Evolutionary conservation across 108 stramenopile species (phyloP).

Genomic region (Fragilaria crotonensis): DNA sequence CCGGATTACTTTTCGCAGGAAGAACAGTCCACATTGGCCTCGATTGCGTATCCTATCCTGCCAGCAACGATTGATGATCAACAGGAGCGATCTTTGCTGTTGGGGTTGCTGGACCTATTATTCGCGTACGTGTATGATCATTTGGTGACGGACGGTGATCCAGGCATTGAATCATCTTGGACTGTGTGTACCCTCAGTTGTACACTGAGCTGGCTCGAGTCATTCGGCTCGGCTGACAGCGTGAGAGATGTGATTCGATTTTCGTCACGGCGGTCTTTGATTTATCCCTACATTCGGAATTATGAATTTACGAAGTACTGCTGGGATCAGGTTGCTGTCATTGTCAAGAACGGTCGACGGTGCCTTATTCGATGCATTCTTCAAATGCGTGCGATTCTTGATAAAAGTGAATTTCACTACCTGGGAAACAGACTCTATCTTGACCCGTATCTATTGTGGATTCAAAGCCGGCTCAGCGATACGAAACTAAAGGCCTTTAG

Average conservation of each 20-base stretch:
- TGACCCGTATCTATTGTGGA: constrained; percentile 66
- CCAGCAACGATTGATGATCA: not conserved
- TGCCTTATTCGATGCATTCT: constrained; percentile 68
- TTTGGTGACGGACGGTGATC: constrained; percentile 82
- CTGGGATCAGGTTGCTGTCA: constrained; percentile 27
- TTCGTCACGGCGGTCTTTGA: constrained; percentile 59
- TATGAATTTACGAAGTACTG: constrained; percentile 29
- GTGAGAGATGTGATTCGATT: constrained; percentile 12
- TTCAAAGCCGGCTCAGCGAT: constrained; percentile 37
- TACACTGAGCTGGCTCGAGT: constrained; percentile 80
- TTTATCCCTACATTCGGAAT: constrained; percentile 88
- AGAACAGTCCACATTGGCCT: constrained; percentile 56
- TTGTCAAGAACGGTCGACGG: constrained; percentile 50
- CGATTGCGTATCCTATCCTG: constrained; percentile 47
- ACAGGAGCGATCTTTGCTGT: constrained; percentile 13
- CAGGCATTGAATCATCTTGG: constrained; percentile 91
- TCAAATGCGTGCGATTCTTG: constrained; percentile 63
- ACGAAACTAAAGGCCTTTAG: not conserved
- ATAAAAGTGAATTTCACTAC: constrained; percentile 87
- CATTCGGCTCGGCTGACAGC: constrained; percentile 14
- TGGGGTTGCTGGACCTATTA: constrained; percentile 71
- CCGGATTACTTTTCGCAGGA: constrained; percentile 40
- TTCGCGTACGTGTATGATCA: constrained; percentile 90
- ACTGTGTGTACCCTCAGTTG: constrained; percentile 77
- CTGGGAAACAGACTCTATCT: constrained; percentile 80